Percentiles rank a stretch among this genome's conserved stretches.
phyloP scores from a whole-genome alignment of 345 rosid genomes.

The Eucalyptus marginata region DNA sequence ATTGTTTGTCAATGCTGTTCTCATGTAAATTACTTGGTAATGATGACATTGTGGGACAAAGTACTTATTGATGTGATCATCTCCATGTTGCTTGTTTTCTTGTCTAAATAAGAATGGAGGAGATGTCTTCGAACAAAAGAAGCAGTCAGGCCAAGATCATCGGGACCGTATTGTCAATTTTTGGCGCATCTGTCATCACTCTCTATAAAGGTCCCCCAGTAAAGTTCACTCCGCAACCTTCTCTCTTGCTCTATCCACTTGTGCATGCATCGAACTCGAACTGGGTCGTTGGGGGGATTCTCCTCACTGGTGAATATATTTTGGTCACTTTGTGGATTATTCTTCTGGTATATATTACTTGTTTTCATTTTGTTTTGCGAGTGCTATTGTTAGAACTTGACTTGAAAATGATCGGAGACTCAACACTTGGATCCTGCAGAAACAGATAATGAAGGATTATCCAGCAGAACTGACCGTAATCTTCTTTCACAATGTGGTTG shows the following conservation, averaged over 20 bases:
- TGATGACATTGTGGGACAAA: neutral
- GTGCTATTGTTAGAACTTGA: neutral
- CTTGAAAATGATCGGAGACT: neutral
- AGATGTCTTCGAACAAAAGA: conserved; percentile 2
- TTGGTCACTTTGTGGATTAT: conserved; percentile 13
- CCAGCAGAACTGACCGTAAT: neutral
- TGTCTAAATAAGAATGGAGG: conserved; percentile 19
- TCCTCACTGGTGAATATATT: conserved; percentile 14
- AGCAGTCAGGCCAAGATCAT: conserved; percentile 25
- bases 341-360: neutral
- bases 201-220: conserved; percentile 31
- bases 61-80: neutral
- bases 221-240: neutral
- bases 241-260: neutral
- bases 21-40: neutral
- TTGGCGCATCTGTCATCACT: conserved; percentile 33
- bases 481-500: conserved; percentile 13
- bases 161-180: conserved; percentile 25
- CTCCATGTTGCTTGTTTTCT: neutral
- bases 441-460: neutral
- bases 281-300: conserved; percentile 35
- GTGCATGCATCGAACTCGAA: conserved; percentile 12
- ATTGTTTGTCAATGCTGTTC: neutral
- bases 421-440: neutral
- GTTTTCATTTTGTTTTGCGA: neutral